Base-by-base conservation (phyloP, 768 basidiomycete species). In the Tephrocybe sp. region DNA sequence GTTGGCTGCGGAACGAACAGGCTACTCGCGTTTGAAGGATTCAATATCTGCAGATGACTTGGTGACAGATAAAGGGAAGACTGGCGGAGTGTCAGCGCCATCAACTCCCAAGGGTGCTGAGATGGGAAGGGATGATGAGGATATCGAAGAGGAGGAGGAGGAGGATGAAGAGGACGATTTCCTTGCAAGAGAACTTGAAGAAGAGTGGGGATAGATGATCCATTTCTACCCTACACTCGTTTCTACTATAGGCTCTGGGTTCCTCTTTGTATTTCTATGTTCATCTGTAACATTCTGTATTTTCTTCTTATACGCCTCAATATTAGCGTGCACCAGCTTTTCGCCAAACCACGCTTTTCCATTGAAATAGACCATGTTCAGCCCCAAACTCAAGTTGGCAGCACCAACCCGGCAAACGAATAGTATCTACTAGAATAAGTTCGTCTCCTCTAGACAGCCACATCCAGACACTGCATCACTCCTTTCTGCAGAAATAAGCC, bases 141-240 rank as follows among this genome's bases (percentile, higher is more conserved):
- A 67, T 0, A 65, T 72, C 0, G 78, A 75, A 0, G 80, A 78
- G 3, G 78, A 74, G 0, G 76, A 76, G 2, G 78, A 74, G 0
- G 75, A 69, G 0, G 75, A 81, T 1, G 76, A 78, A 1, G 86
- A 87, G 3, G 87, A 88, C 34, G 88, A 90, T 62, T 89, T 89
- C 62, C 70, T 90, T n/a, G 82, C 87, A n/a, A 75, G 83, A 31
- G 89, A 86, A 60, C 70, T 91, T 56, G 86, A 82, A 61, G 85
- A 85, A 62, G 87, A 89, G 52, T 80, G 77, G 80, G 84, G 86
- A 79, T 90, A 83, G 19, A 38, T 19, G 18, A 19, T 19, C 16
- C 18, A 38, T 19, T 38, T 12, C 21, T 34, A 15, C 4, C 11
- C 5, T 11, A 5, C 27, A 11, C 11, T 34, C 33, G 16, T 15